Evolutionary conservation across 2,329 filamentous ascomycete genomes (phyloP), one percentile per base, ranked within the genome.

Genomic region (Ramularia endophylla): DNA sequence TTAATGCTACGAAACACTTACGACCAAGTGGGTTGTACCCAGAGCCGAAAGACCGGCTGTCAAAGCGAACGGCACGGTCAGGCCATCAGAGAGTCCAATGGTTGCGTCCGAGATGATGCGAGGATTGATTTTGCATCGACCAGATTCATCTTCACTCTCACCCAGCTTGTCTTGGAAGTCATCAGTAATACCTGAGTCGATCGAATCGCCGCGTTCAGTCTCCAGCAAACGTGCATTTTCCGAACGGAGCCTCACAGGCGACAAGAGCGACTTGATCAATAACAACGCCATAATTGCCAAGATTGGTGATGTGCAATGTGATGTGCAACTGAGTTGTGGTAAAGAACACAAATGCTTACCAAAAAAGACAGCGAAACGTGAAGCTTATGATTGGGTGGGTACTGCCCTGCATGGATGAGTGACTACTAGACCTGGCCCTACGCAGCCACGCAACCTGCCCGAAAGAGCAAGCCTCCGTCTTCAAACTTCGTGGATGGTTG

Each of bases 71-170:
- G 66, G 66, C 13, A 69, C 66, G 1, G 66, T 68, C 41, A 69
- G 49, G 22, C 66, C 66, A 43, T 69, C 66, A 12, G 64, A 65
- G 13, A 67, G 53, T 11, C 66, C 66, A 32, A 69, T 60, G 7
- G 65, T 68, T 5, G 62, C 60, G 48, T 69, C 65, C 5, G 71
- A 70, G 32, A 74, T 62, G 33, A 71, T 65, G 15, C 70, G 64
- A 8, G 61, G 54, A 29, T 55, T 54, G 41, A 61, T 50, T 19
- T 48, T 49, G 27, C 43, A 46, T 22, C 36, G 40, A 16, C 12
- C 30, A 33, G 11, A 13, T 27, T 6, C 12, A 5, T 16, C 34
- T n/a, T 32, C 22, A 31, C 12, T 28, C 13, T n/a, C 27, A 13
- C 11, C 22, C n/a, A 33, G 15, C 33, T 44, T 44, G 37, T 44